A percentile compares a stretch with the other conserved stretches of the same genome.
These are phyloP conservation scores for Aristolochia californica DNA, from an alignment of 164 flowering plant genomes.

Conservation along the genomic window DNA sequence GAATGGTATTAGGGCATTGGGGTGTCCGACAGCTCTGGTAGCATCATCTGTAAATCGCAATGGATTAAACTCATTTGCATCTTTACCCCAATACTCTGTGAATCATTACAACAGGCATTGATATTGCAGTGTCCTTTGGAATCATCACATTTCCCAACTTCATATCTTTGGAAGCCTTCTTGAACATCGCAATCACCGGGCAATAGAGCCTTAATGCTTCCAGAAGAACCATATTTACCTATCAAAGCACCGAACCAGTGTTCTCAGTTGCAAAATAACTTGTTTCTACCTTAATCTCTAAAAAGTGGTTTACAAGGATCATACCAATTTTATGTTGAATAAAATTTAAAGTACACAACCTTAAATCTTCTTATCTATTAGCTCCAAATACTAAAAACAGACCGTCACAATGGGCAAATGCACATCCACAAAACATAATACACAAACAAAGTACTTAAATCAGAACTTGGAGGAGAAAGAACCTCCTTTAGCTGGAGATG, in stretches of 20 bases:
- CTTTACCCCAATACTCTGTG: constrained; percentile 34
- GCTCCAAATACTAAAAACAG: no score
- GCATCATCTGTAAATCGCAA: constrained; percentile 24
- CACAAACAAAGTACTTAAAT: no score
- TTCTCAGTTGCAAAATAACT: not conserved
- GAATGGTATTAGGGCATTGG: constrained; percentile 28
- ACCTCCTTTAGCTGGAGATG: no score
- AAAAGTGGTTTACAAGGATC: no score
- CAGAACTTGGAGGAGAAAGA: no score
- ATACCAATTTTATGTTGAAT: no score
- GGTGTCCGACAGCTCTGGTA: constrained; percentile 26
- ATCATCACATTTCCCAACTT: constrained; percentile 22
- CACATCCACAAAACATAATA: no score
- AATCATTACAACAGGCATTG: constrained; percentile 14
- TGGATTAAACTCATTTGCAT: constrained; percentile 37
- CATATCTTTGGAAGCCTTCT: constrained; percentile 16
- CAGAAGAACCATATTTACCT: constrained; percentile 32
- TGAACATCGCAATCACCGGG: constrained; percentile 12
- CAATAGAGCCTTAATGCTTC: constrained; percentile 29
- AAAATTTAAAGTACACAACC: no score
- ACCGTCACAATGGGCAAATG: no score
- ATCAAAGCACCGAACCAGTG: not conserved
- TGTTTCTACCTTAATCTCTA: no score
- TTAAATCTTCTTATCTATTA: no score
- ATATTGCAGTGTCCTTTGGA: constrained; percentile 14